These are phyloP conservation scores for Sporisorium reilianum DNA, from an alignment of 1,284 basidiomycete genomes.

Conservation along the genomic window DNA sequence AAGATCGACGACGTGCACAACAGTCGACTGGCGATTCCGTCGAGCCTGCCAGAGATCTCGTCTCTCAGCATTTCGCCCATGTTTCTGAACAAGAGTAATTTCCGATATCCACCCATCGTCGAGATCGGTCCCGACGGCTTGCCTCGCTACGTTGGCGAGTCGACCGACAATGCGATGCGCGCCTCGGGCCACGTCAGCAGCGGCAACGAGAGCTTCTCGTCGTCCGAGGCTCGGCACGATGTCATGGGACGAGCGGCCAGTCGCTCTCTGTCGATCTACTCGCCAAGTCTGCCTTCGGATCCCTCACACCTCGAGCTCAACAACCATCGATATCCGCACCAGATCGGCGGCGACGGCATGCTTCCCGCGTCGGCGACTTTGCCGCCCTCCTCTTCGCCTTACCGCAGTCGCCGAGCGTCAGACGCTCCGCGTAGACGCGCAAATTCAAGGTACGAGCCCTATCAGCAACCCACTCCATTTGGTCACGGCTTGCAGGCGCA, in stretches of 20 bases:
- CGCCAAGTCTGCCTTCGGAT: conserved; percentile 23
- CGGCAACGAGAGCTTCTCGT: conserved; percentile 47
- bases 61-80: conserved; percentile 87
- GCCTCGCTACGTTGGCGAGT: conserved; percentile 73
- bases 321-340: conserved; percentile 35
- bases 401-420: conserved; percentile 27
- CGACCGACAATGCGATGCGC: conserved; percentile 68
- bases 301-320: conserved; percentile 23
- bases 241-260: conserved; percentile 16
- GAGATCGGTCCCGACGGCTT: conserved; percentile 85
- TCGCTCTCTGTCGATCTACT: conserved; percentile 34
- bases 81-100: conserved; percentile 89
- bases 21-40: conserved; percentile 86
- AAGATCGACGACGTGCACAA: conserved; percentile 89
- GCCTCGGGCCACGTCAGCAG: conserved; percentile 36
- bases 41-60: conserved; percentile 86
- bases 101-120: conserved; percentile 87
- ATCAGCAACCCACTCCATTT: conserved; percentile 9
- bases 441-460: conserved; percentile 45
- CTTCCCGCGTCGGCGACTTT: conserved; percentile 26
- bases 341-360: conserved; percentile 46
- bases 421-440: conserved; percentile 37
- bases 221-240: conserved; percentile 39
- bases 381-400: conserved; percentile 12
- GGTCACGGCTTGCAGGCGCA: conserved; percentile 20